Conservation (phyloP, 2,329 filamentous ascomycete species). For the Cytospora piceae region DNA sequence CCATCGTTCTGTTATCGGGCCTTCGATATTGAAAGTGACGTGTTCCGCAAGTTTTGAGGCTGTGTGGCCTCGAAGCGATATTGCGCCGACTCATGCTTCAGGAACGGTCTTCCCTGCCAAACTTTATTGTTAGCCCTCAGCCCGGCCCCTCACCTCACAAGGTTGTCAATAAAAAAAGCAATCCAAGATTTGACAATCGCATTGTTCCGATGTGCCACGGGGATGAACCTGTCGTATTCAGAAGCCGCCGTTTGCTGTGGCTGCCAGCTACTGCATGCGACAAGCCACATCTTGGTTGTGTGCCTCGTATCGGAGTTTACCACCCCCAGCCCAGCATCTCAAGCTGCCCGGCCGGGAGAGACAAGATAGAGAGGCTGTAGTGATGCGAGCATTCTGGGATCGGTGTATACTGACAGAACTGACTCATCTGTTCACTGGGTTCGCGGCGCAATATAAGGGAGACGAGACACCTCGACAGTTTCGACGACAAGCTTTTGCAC, state of each 20-base stretch:
- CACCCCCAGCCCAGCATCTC: not conserved
- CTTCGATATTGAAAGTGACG: constrained; percentile 18
- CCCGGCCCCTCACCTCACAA: not conserved
- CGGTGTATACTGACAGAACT: not conserved
- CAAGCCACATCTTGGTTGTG: constrained; percentile 12
- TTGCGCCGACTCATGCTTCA: constrained; percentile 19
- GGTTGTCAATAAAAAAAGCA: constrained; percentile 4
- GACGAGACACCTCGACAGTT: constrained; percentile 5
- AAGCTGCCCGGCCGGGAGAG: not conserved
- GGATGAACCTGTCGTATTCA: not conserved
- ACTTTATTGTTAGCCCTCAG: constrained; percentile 8
- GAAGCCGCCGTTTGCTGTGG: not conserved
- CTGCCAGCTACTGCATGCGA: constrained; percentile 20
- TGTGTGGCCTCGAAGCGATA: constrained; percentile 23
- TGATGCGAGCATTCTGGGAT: not conserved
- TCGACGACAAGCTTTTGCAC: constrained; percentile 5
- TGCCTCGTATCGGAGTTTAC: constrained; percentile 25
- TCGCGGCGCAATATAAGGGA: constrained; percentile 10
- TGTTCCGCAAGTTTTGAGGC: constrained; percentile 15
- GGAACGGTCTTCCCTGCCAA: not conserved
- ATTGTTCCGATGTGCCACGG: not conserved
- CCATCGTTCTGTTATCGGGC: not conserved
- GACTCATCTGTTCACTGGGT: not conserved
- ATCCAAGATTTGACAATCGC: not conserved
- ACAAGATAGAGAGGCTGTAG: too few species aligned